Evolutionary conservation across 2,329 filamentous ascomycete species (phyloP), one percentile per base, ranked within the genome.

Genomic region (Aspergillus brunneoviolaceus): DNA sequence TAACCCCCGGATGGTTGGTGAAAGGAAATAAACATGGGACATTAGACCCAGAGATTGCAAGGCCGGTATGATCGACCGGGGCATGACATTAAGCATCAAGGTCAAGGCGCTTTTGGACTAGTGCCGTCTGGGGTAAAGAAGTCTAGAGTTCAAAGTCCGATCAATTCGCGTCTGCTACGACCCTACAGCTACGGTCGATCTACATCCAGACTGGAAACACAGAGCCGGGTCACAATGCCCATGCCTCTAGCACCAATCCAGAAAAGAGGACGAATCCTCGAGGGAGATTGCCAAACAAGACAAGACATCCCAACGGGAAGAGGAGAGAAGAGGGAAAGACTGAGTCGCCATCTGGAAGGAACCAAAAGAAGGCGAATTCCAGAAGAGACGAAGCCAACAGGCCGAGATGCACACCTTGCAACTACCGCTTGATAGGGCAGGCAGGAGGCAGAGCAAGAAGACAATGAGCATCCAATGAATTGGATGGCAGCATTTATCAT

Each of bases 401-500:
- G 39, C 39, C 39, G 16, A n/a, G 39, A 45, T 7, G 39, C 49
- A 55, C 27, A 47, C 53, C 53, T 48, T 29, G 39, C 16, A 35
- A 58, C 50, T 35, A 35, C 45, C 42, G 14, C 2, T 16, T 5
- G 33, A 42, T 48, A 19, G 27, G n/a, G 27, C 31, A 29, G 42
- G 21, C 21, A 47, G 42, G 33, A 55, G 19, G 53, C 27, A 35
- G 42, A 29, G 27, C 27, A 42, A 48, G 33, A 39, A 21, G 29
- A 49, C 45, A 45, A 45, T 16, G 39, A 47, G 29, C 12, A 47
- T 27, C 9, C 27, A 7, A 29, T 33, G 11, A 49, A 49, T 51
- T 33, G 11, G 42, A 49, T 51, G 45, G 63, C 68, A 73, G 63
- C 66, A 65, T 68, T 2, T 45, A 16, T 19, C 39, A 19, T 19